Evolutionary conservation across 164 flowering plant species (phyloP).

Genomic region (Sextonia rubra): DNA sequence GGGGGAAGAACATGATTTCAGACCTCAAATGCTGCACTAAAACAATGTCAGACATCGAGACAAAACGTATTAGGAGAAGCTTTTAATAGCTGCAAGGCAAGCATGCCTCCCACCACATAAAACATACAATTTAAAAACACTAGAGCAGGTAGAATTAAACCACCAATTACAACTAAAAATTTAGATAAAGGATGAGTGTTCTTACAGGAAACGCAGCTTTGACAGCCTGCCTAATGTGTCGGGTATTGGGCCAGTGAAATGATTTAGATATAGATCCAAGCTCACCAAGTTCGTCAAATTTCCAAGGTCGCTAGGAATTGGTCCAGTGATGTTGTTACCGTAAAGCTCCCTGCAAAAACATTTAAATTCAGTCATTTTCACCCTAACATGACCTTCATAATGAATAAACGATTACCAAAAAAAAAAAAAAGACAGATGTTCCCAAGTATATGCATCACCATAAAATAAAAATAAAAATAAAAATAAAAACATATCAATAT

Average conservation of each 20-base stretch:
- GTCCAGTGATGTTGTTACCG: slow-evolving; percentile 81
- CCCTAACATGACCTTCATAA: neutral
- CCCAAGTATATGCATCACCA: neutral
- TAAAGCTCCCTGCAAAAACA: slow-evolving; percentile 70
- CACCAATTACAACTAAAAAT: neutral
- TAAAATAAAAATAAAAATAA: too few species aligned
- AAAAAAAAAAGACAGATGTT: neutral
- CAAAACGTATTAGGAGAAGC: too few species aligned
- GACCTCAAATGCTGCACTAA: too few species aligned
- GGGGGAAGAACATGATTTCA: too few species aligned
- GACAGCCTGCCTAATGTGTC: slow-evolving; percentile 73
- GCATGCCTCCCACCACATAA: neutral
- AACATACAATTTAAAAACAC: neutral
- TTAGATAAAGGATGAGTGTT: slow-evolving; percentile 17
- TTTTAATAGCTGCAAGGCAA: neutral
- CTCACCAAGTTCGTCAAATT: slow-evolving; percentile 89
- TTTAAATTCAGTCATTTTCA: neutral
- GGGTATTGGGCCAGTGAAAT: slow-evolving; percentile 76
- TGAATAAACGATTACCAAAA: neutral
- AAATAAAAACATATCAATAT: too few species aligned
- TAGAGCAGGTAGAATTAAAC: slow-evolving; percentile 2
- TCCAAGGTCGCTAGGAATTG: slow-evolving; percentile 82
- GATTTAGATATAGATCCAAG: slow-evolving; percentile 93
- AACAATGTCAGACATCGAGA: too few species aligned
- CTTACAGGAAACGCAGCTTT: slow-evolving; percentile 83